Conservation (phyloP, 805 yeast species). For the Metschnikowia bowlesiae region DNA sequence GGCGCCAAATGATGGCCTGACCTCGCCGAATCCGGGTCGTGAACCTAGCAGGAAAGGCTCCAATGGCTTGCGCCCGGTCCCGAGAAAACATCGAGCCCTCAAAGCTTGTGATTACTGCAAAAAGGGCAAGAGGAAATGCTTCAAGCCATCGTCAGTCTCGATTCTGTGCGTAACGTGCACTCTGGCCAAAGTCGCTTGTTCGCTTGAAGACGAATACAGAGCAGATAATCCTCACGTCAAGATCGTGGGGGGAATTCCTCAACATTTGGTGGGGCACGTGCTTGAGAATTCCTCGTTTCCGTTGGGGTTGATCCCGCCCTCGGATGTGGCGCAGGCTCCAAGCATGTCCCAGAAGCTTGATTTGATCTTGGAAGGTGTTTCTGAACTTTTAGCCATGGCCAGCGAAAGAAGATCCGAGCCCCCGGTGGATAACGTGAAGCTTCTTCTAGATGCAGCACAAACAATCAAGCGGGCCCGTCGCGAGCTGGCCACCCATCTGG, state of each 20-base stretch:
- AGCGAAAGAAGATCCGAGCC: slow-evolving; percentile 1
- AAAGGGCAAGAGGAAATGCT: slow-evolving; percentile 57
- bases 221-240: slow-evolving; percentile 12
- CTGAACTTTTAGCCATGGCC: slow-evolving; percentile 25
- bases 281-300: slow-evolving; percentile 7
- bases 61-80: slow-evolving; percentile 1
- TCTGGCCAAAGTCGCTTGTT: slow-evolving; percentile 49
- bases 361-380: slow-evolving; percentile 31
- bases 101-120: slow-evolving; percentile 55
- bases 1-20: too few relatives aligned
- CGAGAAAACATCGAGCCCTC: slow-evolving; percentile 32
- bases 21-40: not conserved
- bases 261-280: slow-evolving; percentile 10
- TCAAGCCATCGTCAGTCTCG: slow-evolving; percentile 44
- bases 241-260: slow-evolving; percentile 16
- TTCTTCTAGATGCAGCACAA: slow-evolving; percentile 24
- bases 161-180: slow-evolving; percentile 56
- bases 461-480: slow-evolving; percentile 18
- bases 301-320: slow-evolving; percentile 6
- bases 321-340: not conserved
- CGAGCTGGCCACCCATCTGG: not conserved
- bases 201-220: slow-evolving; percentile 33
- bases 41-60: not conserved
- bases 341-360: slow-evolving; percentile 21
- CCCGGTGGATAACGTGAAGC: slow-evolving; percentile 20